Evolutionary conservation across 768 basidiomycete genomes (phyloP), one percentile per base, ranked within the genome.

Genomic region (Exidia glandulosa): DNA sequence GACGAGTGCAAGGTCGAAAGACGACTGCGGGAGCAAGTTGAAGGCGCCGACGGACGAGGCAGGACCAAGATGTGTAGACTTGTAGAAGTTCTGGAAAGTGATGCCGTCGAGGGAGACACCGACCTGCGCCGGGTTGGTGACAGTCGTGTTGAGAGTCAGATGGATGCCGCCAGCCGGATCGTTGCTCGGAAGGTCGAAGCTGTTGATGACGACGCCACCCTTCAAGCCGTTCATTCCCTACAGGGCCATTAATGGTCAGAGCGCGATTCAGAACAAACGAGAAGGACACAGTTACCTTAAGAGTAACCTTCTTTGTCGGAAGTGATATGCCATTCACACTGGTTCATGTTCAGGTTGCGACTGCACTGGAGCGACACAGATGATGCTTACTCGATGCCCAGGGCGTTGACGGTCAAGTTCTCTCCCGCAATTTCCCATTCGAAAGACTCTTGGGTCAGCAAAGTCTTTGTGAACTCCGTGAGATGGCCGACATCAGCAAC

Each of bases 151-250:
- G 19, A 89, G 72, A 3, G 83, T 86, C 41, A 89, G 73, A 65
- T 81, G 80, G 58, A 89, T 83, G 13, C 87, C 86, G 23, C 87
- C 87, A 10, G 77, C 79, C 1, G 86, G 85, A 64, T 88, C 87
- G 65, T 89, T 77, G 12, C 76, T 74, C 0, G 87, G 87, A 29
- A 89, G 70, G 70, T 88, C 85, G 64, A 89, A 89, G 2, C 81
- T 78, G 29, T 83, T 71, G 61, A 89, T 85, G 29, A 69, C 71
- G 23, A 89, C 85, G 13, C 82, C 83, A 45, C 75, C 75, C 70
- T 83, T 76, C 36, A 89, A 71, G 27, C 82, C 81, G 67, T 88
- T 84, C 73, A 89, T 84, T 13, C 86, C 87, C 63, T 84, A n/a
- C n/a, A n/a, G n/a, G n/a, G n/a, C n/a, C n/a, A n/a, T n/a, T n/a